Evolutionary conservation across 1,139 yeast species (phyloP).

Genomic region (Taphrina wiesneri): DNA sequence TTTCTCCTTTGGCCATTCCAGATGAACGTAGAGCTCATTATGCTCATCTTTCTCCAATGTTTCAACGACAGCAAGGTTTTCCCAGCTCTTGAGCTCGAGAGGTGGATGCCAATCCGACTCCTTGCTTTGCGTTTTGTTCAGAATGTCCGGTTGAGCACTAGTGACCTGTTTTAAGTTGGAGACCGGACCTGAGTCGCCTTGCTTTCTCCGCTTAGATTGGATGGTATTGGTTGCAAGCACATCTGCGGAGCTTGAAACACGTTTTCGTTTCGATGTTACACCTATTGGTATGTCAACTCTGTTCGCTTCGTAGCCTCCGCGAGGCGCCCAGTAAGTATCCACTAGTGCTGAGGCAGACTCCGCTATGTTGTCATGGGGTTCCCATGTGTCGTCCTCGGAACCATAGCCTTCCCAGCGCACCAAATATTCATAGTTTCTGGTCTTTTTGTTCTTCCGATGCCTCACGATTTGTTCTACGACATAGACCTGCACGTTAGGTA

Average conservation of each 20-base stretch:
- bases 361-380: conserved; percentile 12
- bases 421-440: neutral
- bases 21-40: neutral
- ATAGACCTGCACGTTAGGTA: neutral
- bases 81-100: conserved; percentile 7
- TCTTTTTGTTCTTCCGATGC: neutral
- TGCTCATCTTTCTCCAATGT: neutral
- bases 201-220: neutral
- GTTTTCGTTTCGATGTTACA: neutral
- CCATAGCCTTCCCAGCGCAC: conserved; percentile 13
- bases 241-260: neutral
- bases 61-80: neutral
- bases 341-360: conserved; percentile 7
- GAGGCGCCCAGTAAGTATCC: conserved; percentile 10
- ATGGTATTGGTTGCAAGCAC: neutral
- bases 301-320: neutral
- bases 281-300: neutral
- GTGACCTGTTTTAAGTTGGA: neutral
- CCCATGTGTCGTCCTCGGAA: conserved; percentile 14
- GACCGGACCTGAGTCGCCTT: neutral
- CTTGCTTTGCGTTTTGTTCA: neutral
- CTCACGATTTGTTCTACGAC: conserved; percentile 3
- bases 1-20: conserved; percentile 6
- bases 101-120: neutral
- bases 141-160: neutral